A percentile compares a stretch with the other conserved stretches of the same genome.
Evolutionary conservation across 73 alveolate genomes (phyloP).

Genomic region (Stentor coeruleus): DNA sequence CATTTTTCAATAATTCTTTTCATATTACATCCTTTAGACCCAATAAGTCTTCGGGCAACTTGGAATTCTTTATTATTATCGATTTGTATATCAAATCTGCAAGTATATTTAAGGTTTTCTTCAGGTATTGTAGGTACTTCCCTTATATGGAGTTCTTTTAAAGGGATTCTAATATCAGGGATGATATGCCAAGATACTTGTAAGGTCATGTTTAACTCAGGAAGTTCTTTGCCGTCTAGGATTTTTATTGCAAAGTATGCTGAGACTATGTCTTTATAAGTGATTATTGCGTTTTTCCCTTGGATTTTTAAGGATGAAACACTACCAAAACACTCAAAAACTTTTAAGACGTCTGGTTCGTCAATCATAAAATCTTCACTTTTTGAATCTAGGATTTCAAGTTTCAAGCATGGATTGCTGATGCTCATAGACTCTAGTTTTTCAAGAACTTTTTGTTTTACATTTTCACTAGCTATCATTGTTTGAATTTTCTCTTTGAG

Average conservation of each 20-base stretch:
- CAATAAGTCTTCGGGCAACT: constrained; percentile 95
- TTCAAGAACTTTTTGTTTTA: too few species aligned
- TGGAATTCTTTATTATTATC: constrained; percentile 95
- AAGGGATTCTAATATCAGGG: neutral
- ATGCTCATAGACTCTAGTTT: too few species aligned
- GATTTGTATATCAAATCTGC: constrained; percentile 93
- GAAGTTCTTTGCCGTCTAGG: constrained; percentile 37
- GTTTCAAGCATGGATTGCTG: too few species aligned
- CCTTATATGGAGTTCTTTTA: neutral
- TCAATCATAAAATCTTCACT: too few species aligned
- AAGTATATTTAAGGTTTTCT: constrained; percentile 70
- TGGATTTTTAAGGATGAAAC: neutral
- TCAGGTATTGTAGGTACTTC: too few species aligned
- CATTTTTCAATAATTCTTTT: constrained; percentile 88
- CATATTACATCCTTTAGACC: constrained; percentile 94
- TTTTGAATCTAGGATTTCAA: too few species aligned
- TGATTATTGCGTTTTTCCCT: constrained; percentile 29
- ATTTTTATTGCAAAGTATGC: constrained; percentile 52
- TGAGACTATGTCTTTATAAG: constrained; percentile 36
- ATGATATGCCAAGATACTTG: constrained; percentile 35
- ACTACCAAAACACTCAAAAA: constrained; percentile 5
- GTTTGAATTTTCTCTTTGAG: too few species aligned
- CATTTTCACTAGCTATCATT: too few species aligned
- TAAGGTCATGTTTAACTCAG: constrained; percentile 31
- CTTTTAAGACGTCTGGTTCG: constrained; percentile 3